Evolutionary conservation across 2,329 filamentous ascomycete genomes (phyloP).

Genomic region (Aotearoamyces nothofagi): DNA sequence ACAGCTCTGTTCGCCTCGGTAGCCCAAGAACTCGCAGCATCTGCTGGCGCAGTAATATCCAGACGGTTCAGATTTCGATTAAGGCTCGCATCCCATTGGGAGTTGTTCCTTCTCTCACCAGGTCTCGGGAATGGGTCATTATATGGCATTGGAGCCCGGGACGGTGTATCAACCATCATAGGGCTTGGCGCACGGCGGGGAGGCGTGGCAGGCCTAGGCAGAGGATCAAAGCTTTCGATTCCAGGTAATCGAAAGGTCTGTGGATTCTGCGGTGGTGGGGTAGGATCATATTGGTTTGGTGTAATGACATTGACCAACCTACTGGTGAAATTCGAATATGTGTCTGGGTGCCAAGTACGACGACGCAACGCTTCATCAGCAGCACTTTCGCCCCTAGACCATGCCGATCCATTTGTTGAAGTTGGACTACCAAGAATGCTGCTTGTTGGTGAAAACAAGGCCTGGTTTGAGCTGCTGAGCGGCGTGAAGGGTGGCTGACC

Average conservation of each 20-base stretch:
- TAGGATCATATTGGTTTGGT: constrained; percentile 37
- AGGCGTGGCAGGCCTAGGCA: constrained; percentile 47
- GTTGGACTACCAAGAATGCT: constrained; percentile 51
- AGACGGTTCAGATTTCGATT: constrained; percentile 52
- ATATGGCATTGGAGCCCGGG: constrained; percentile 8
- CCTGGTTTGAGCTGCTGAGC: constrained; percentile 36
- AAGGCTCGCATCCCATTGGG: constrained; percentile 49
- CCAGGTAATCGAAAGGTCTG: constrained; percentile 60
- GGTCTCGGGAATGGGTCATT: constrained; percentile 8
- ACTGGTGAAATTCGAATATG: constrained; percentile 48
- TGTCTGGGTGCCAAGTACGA: constrained; percentile 83
- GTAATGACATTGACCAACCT: constrained; percentile 63
- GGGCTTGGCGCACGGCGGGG: constrained; percentile 54
- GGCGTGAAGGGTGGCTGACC: constrained; percentile 40
- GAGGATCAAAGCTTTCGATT: constrained; percentile 80
- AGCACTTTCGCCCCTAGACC: constrained; percentile 47
- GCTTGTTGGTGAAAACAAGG: constrained; percentile 38
- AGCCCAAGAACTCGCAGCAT: constrained; percentile 39
- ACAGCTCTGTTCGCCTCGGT: constrained; percentile 39
- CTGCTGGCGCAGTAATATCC: constrained; percentile 42
- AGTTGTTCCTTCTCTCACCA: constrained; percentile 34
- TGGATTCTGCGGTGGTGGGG: constrained; percentile 21
- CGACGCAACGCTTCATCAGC: constrained; percentile 67
- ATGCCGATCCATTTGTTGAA: constrained; percentile 36
- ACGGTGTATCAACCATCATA: constrained; percentile 53